Base-by-base conservation (phyloP, 176 grass and related monocot genomes). In the Aegilops longissima region DNA sequence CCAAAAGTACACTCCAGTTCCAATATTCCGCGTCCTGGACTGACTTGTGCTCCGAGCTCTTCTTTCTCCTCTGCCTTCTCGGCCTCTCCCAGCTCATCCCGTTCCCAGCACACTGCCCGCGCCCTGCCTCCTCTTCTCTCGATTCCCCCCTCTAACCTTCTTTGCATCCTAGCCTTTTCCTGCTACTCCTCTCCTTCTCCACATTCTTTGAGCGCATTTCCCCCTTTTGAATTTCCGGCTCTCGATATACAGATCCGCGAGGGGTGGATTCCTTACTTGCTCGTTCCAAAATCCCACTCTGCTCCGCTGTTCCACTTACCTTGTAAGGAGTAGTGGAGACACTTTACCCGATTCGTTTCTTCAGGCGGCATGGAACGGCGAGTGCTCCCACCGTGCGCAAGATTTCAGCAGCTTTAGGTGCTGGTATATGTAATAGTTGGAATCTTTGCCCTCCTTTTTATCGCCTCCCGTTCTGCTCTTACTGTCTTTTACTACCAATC, bases 401-500 rank as follows among this genome's bases (percentile, higher is more conserved):
- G 69, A 85, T 76, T 31, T 73, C n/a, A 84, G 58, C n/a, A 84
- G 67, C 56, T 80, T 84, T 66, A 88, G 73, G 86, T 77, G 38
- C 2, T 51, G 51, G 45, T 25, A 67, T 52, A 23, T 23, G 1
- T 63, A 24, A 45, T 3, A 5, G 12, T 36, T 64, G 17, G 23
- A 83, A 83, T 78, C 18, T 21, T 35, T 47, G 8, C 8, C 76
- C 5, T 31, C 45, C 23, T 9, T 2, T 2, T 84, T 20, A 5
- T 39, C 21, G 6, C 6, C 61, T 38, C 0, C 49, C 42, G 29
- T 62, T 86, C 58, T 52, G 34, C 2, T 44, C 42, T 79, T 79
- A 74, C 71, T 35, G 73, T 87, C 20, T 31, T 9, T 72, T 49
- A 16, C 70, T 38, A 8, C 83, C 66, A 30, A 23, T 80, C 17